Conservation (phyloP, 768 basidiomycete genomes). For the Baorangia bicolor region DNA sequence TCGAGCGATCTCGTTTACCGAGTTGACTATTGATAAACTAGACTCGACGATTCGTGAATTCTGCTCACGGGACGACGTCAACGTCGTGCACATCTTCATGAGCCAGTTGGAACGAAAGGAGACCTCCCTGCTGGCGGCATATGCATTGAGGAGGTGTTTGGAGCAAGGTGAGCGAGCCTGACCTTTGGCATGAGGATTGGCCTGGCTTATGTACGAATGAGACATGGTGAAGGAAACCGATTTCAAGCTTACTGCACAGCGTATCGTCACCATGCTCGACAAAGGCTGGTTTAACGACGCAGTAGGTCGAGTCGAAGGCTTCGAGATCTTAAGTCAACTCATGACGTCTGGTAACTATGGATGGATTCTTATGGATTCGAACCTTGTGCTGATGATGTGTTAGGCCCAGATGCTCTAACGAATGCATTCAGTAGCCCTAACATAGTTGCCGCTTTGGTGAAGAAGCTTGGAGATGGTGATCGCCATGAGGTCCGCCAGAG, state of each 20-base stretch:
- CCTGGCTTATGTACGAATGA: not conserved
- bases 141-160: constrained; percentile 5
- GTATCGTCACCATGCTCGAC: constrained; percentile 1
- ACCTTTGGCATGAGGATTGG: too few species aligned
- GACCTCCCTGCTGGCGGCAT: constrained; percentile 8
- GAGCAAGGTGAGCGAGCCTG: not conserved
- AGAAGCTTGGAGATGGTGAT: not conserved
- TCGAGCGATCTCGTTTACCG: not conserved
- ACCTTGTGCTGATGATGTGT: not conserved
- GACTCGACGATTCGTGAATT: not conserved
- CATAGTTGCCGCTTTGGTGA: not conserved
- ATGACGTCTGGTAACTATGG: not conserved
- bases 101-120: not conserved
- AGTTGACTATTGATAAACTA: not conserved
- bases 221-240: not conserved
- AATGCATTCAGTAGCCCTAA: not conserved
- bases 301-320: constrained; percentile 7
- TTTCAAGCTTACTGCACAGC: not conserved
- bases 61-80: not conserved
- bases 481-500: constrained; percentile 1
- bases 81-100: not conserved
- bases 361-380: not conserved
- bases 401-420: not conserved
- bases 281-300: constrained; percentile 16
- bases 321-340: not conserved